phyloP scores from a whole-genome alignment of 176 grass and related monocot species.

The Pontederia crassipes region DNA sequence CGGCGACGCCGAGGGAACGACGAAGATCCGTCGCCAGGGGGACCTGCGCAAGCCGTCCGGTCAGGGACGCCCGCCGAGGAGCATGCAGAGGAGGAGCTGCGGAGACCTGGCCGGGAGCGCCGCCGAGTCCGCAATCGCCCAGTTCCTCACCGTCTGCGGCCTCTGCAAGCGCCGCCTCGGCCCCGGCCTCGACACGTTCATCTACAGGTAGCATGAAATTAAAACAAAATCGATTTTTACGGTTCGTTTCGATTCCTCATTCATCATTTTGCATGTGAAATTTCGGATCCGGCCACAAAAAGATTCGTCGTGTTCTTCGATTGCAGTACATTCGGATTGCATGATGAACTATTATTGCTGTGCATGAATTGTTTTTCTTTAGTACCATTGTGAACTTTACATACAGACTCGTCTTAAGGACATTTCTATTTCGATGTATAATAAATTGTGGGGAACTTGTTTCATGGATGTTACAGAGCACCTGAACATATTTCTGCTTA shows the following conservation, averaged over 20 bases:
- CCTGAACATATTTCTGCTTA: too few species aligned
- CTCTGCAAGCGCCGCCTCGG: conserved; percentile 1
- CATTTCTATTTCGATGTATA: too few species aligned
- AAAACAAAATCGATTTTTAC: not conserved
- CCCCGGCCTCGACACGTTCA: conserved; percentile 3
- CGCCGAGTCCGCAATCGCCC: not conserved
- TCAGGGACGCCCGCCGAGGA: not conserved
- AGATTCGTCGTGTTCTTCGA: too few species aligned
- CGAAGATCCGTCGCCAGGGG: not conserved
- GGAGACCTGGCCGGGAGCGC: not conserved
- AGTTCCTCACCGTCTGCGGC: not conserved
- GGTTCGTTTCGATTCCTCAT: not conserved
- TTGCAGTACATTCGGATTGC: too few species aligned
- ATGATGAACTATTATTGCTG: too few species aligned
- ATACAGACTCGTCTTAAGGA: too few species aligned
- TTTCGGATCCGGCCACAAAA: too few species aligned
- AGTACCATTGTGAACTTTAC: too few species aligned
- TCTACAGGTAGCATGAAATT: not conserved
- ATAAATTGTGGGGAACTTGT: too few species aligned
- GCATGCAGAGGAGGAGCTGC: not conserved
- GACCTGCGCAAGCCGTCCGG: not conserved
- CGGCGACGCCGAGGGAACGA: not conserved
- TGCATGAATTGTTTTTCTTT: too few species aligned
- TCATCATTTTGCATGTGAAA: too few species aligned
- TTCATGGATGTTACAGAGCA: too few species aligned